Evolutionary conservation across 768 basidiomycete genomes (phyloP), one percentile per base, ranked within the genome.

Genomic region (Tricholoma bakamatsutake): DNA sequence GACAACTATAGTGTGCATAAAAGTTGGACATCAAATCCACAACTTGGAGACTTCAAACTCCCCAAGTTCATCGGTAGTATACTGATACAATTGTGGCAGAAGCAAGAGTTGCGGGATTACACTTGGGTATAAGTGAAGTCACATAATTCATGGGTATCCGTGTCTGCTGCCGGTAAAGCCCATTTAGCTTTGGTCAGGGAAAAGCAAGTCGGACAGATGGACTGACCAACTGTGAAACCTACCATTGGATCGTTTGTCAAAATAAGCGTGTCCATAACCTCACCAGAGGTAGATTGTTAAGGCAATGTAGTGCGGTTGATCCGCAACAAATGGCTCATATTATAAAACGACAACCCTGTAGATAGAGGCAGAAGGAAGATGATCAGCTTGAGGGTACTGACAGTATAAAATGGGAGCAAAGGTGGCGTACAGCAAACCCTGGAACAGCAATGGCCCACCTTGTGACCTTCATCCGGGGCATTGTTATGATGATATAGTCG

Each of bases 281-380:
- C 45, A 31, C 49, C 35, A 24, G 50, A 39, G 12, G 15, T 47
- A 28, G 17, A 28, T 12, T 33, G 31, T 15, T 21, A 35, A 28
- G 55, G 33, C 4, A 50, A 31, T n/a, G 30, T 31, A 13, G 12
- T 9, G 34, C 28, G 24, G 17, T 46, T n/a, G 24, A 33, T 30
- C 15, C 18, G 39, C 30, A 66, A 53, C 6, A 66, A 55, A 51
- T 66, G 63, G 56, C 63, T 62, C 63, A 66, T 60, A 47, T 61
- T 66, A 66, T 64, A 40, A 64, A 61, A n/a, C 65, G 63, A 34
- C 61, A 64, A n/a, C 63, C 61, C 59, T 65, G n/a, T 43, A 39
- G n/a, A 42, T 7, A n/a, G 11, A 21, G 13, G 52, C 15, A 31
- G 30, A n/a, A 33, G 11, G 15, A 11, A 45, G 43, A 27, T 27